Percentiles rank a stretch among this genome's conserved stretches.
phyloP scores from a whole-genome alignment of 1,139 yeast genomes.

The Candida neerlandica region DNA sequence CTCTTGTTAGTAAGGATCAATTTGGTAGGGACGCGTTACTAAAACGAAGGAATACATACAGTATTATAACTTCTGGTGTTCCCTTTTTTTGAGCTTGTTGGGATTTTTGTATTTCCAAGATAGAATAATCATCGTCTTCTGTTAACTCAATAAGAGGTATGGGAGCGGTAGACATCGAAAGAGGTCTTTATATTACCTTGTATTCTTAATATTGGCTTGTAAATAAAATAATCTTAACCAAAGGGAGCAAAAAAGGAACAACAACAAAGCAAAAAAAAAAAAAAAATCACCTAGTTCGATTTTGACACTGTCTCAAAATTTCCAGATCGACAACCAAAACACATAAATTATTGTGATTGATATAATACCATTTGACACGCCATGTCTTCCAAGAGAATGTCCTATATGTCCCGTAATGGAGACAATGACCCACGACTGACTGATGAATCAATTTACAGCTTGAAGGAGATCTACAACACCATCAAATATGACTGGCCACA shows the following conservation, averaged over 20 bases:
- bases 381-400: slow-evolving; percentile 15
- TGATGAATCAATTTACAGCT: slow-evolving; percentile 37
- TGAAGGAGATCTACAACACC: slow-evolving; percentile 40
- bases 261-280: background rate
- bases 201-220: background rate
- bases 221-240: background rate
- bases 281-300: background rate
- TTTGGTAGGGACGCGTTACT: slow-evolving; percentile 1
- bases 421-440: slow-evolving; percentile 9
- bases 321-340: background rate
- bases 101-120: background rate
- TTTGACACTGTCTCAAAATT: too few relatives aligned
- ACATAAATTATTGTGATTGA: background rate
- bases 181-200: too few relatives aligned
- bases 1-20: background rate
- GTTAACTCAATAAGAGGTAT: slow-evolving; percentile 16
- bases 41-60: slow-evolving; percentile 19
- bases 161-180: too few relatives aligned
- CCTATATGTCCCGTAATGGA: slow-evolving; percentile 11
- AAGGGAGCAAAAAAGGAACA: background rate
- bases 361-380: background rate
- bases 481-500: slow-evolving; percentile 52
- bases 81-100: background rate
- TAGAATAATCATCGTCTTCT: slow-evolving; percentile 12
- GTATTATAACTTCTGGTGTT: slow-evolving; percentile 21